Conservation (phyloP, 441 rosid genomes). For the Bruguiera hainesii region DNA sequence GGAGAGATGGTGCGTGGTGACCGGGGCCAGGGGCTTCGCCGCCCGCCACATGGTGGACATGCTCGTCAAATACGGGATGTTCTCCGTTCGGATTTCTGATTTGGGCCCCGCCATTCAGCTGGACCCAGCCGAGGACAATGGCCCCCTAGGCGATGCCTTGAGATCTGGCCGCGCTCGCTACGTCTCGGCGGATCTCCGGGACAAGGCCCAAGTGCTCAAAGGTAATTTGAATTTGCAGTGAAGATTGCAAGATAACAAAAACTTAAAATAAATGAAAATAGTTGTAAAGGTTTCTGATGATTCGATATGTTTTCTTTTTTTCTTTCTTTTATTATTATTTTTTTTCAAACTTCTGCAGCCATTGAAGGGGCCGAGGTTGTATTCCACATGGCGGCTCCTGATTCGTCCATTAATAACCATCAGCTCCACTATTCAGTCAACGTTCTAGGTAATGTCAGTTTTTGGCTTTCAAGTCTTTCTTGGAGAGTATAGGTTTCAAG, state of each 20-base stretch:
- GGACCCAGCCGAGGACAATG: slow-evolving; percentile 55
- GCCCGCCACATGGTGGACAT: slow-evolving; percentile 86
- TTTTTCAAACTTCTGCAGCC: slow-evolving; percentile 32
- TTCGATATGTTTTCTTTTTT: neutral
- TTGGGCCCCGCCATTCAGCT: slow-evolving; percentile 54
- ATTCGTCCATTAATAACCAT: slow-evolving; percentile 71
- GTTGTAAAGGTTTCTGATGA: neutral
- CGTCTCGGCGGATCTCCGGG: slow-evolving; percentile 67
- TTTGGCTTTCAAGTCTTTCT: neutral
- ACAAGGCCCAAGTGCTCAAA: slow-evolving; percentile 65
- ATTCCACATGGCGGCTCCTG: slow-evolving; percentile 96
- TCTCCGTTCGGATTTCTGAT: slow-evolving; percentile 67
- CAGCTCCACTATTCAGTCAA: slow-evolving; percentile 87
- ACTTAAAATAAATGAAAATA: no score
- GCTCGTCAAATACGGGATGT: slow-evolving; percentile 47
- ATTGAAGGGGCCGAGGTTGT: slow-evolving; percentile 76
- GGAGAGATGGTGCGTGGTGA: slow-evolving; percentile 74
- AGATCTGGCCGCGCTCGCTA: slow-evolving; percentile 59
- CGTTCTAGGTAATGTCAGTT: slow-evolving; percentile 53
- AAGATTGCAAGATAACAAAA: no score
- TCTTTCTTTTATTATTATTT: neutral
- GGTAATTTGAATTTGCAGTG: slow-evolving; percentile 27
- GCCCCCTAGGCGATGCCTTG: slow-evolving; percentile 61
- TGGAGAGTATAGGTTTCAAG: neutral
- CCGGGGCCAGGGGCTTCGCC: slow-evolving; percentile 82